Base-by-base conservation (phyloP, 83 land plant species). In the Picea engelmannii region DNA sequence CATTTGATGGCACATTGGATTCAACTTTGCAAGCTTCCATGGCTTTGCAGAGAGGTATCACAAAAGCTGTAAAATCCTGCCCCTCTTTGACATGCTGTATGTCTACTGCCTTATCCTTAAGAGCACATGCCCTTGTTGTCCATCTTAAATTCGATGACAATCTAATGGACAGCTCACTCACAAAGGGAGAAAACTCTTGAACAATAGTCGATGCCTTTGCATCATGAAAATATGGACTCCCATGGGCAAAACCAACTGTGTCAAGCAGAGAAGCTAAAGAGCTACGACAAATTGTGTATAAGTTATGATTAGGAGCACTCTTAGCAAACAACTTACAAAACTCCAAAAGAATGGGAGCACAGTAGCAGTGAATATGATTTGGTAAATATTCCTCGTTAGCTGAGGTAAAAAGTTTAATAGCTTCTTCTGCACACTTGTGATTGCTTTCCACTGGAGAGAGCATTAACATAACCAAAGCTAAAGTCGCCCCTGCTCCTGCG, bases 281-380 rank as follows among this genome's bases (percentile, higher is more conserved):
- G 81, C 84, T 88, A 20, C 99, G 92, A 80, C 98, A 95, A 3
- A 59, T 17, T 0, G 81, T 16, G 81, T 97, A 97, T 47, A 97
- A 81, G 49, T 24, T 47, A 24, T 74, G 55, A 73, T 82, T 61
- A 68, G 84, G 86, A 2, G 83, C 91, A 82, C 82, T 84, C 55
- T 78, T 83, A 58, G 85, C 83, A 24, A 95, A 89, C 84, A 92
- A 81, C 86, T 88, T 91, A 82, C 95, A 97, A 82, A 97, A 95
- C 40, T 92, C 93, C 70, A 97, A 79, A 55, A 97, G 86, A 58
- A 97, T 84, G 4, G 90, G 88, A 10, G 89, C 91, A 62, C 88
- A 92, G 12, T 87, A 81, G 4, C 18, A 25, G 60, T 90, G 89
- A 13, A 90, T 35, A n/a, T 78, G 73, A 49, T 85, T 79, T 0